Evolutionary conservation across 768 basidiomycete species (phyloP), one percentile per base, ranked within the genome.

Genomic region (Trametes coccinea): DNA sequence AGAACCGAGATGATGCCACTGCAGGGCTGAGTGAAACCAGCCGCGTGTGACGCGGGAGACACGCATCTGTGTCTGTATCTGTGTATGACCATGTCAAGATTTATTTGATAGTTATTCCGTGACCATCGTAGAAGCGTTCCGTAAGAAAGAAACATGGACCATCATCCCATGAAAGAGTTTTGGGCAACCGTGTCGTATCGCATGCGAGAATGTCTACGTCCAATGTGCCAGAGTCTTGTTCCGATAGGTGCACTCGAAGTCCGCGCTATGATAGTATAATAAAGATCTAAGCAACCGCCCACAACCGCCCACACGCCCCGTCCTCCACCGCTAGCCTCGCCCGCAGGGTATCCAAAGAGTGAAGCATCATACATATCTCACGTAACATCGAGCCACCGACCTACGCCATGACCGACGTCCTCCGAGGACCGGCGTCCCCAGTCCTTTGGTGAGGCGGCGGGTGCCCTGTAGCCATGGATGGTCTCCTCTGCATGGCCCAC

Each of bases 391-490:
- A 22, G 33, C 10, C 16, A 51, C n/a, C 50, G 8, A 6, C 16
- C 59, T 43, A 64, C 33, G 59, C 63, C 8, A 55, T 58, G 29
- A 65, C 46, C 7, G 66, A 50, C 16, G 63, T 55, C 14, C 63
- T 39, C 40, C 59, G 64, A 22, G 48, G n/a, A 13, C 37, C 51
- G 1, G 49, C 49, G 31, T 47, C 44, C 31, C 40, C 60, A 5
- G 63, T 54, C 27, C 54, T 51, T 31, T 59, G 60, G 16, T 63
- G 62, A 13, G 66, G 66, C 5, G 57, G 63, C 45, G 53, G 50
- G 53, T 65, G 66, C 4, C 66, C 66, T 13, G 66, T 53, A 2
- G 48, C 66, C 66, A 67, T 67, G 34, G 66, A 58, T 30, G 51
- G 54, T 22, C 51, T 44, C 40, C 56, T 39, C 54, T 47, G 53